A percentile compares a stretch with the other conserved stretches of the same genome.
phyloP scores from a whole-genome alignment of 345 rosid genomes.

The Microthlaspi erraticum region DNA sequence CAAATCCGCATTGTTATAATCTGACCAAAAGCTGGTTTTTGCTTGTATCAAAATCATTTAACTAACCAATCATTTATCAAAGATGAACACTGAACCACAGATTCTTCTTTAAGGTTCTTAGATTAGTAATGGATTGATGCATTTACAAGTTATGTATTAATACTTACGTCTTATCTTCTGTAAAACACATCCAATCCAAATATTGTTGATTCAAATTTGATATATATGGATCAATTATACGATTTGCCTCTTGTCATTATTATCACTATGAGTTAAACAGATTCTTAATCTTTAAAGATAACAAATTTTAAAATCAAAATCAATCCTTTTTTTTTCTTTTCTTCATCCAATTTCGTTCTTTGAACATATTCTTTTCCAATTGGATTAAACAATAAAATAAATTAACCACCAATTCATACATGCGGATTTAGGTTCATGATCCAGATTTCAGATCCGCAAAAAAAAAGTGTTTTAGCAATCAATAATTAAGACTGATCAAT shows the following conservation, averaged over 20 bases:
- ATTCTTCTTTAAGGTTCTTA: too few species aligned
- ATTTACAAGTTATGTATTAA: neutral
- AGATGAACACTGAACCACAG: slow-evolving; percentile 5
- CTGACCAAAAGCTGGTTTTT: neutral
- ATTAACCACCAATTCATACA: neutral
- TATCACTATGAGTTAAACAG: neutral
- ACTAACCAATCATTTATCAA: slow-evolving; percentile 2
- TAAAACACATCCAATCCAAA: neutral
- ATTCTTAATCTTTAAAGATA: slow-evolving; percentile 1
- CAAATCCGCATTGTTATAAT: slow-evolving; percentile 14
- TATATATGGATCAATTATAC: neutral
- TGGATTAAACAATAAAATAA: neutral
- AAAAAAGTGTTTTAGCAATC: neutral
- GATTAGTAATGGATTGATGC: neutral
- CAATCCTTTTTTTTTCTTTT: too few species aligned
- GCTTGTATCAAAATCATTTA: neutral
- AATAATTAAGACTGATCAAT: neutral
- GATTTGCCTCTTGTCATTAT: slow-evolving; percentile 4
- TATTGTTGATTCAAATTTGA: neutral
- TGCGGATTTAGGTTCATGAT: neutral
- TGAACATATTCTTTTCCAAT: neutral
- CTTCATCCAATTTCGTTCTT: neutral
- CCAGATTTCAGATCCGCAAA: neutral
- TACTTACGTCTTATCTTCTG: neutral
- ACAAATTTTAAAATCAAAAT: too few species aligned